Evolutionary conservation across 257 asterid species (phyloP), one percentile per base, ranked within the genome.

Genomic region (Solanum paucissectum): DNA sequence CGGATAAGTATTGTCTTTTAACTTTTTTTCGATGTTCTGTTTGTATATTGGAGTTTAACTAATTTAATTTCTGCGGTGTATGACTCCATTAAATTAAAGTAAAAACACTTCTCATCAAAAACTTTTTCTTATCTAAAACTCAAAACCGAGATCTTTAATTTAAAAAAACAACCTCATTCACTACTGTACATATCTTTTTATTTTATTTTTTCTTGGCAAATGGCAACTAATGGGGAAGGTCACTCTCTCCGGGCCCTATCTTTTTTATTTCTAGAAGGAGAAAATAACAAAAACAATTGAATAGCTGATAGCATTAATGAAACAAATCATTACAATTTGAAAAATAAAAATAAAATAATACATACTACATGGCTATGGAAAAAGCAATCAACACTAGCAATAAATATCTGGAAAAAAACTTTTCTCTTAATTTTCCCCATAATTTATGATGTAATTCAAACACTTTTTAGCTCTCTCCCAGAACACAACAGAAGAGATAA

Each of bases 61-160:
- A 58, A 58, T 58, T 1, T 21, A 20, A 20, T 58, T 58, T 55
- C 0, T 55, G 4, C 0, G 21, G 1, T 18, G 4, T 55, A 18
- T 3, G 23, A 3, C 23, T 2, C 1, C 21, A 52, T 5, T 52
- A 2, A 3, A 52, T 5, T 52, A 2, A 3, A 52, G 3, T 6
- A 55, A 18, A 55, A 18, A 2, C 8, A 1, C 23, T 52, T 52
- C 4, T 18, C n/a, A 52, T 16, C 0, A 1, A 52, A 18, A 49
- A 16, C 7, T 5, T 49, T 6, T 52, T 18, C 0, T 20, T 58
- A 58, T 58, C 1, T 7, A 58, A 0, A 3, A 7, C 0, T 20
- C 12, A 21, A 58, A 21, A 21, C 0, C 5, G 2, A 58, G 0
- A 55, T 7, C 4, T 58, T 20, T 58, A 20, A 58, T 7, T 55